phyloP scores from a whole-genome alignment of 352 stramenopile species.

The Thraustotheca clavata region DNA sequence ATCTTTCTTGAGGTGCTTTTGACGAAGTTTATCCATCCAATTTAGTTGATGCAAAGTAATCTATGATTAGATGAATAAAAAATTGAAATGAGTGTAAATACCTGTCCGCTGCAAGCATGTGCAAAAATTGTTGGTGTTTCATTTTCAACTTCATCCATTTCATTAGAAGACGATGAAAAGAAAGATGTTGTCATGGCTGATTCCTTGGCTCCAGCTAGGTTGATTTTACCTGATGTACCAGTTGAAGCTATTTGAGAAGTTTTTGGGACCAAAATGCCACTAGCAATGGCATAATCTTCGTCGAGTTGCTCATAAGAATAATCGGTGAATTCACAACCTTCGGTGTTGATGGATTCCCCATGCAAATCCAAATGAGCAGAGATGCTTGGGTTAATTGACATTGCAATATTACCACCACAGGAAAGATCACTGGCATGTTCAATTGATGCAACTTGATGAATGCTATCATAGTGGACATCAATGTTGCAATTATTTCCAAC shows the following conservation, averaged over 20 bases:
- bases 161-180: slow-evolving; percentile 31
- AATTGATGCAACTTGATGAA: not conserved
- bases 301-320: slow-evolving; percentile 62
- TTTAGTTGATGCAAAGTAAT: slow-evolving; percentile 42
- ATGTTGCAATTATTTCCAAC: slow-evolving; percentile 44
- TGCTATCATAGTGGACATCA: slow-evolving; percentile 52
- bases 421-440: slow-evolving; percentile 47
- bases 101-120: slow-evolving; percentile 33
- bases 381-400: slow-evolving; percentile 56
- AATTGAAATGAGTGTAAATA: slow-evolving; percentile 3
- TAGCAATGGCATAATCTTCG: slow-evolving; percentile 66
- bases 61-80: not conserved
- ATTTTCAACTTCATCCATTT: slow-evolving; percentile 7
- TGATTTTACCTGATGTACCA: slow-evolving; percentile 53
- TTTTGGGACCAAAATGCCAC: slow-evolving; percentile 28
- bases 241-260: slow-evolving; percentile 21
- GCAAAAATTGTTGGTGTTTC: slow-evolving; percentile 34
- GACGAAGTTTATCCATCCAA: slow-evolving; percentile 78
- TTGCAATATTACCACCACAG: slow-evolving; percentile 44
- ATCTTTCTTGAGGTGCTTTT: too few relatives aligned
- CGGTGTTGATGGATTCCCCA: slow-evolving; percentile 35
- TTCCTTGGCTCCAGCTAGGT: slow-evolving; percentile 53
- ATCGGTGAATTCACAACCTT: slow-evolving; percentile 36
- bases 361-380: slow-evolving; percentile 58
- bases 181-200: slow-evolving; percentile 72